Percentiles rank a stretch among this genome's conserved stretches.
These are phyloP conservation scores for Boletus reticulatus DNA, from an alignment of 768 basidiomycete species.

Conservation along the genomic window DNA sequence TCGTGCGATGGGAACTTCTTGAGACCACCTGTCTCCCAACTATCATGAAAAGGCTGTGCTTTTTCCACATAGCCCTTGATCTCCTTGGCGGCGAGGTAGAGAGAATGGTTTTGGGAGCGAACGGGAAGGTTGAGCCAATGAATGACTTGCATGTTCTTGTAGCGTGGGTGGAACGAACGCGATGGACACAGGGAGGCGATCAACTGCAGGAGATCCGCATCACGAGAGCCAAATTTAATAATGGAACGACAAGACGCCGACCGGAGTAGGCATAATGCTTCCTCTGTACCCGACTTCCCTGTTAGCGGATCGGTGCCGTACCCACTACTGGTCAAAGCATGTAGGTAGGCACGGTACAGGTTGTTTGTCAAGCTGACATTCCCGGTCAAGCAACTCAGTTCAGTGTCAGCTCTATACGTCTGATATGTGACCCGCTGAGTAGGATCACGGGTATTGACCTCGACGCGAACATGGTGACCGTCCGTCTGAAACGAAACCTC, in stretches of 20 bases:
- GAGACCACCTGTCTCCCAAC: neutral
- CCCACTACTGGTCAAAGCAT: constrained; percentile 38
- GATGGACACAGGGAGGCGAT: constrained; percentile 36
- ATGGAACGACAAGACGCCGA: constrained; percentile 42
- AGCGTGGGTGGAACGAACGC: constrained; percentile 37
- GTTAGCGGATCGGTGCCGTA: constrained; percentile 44
- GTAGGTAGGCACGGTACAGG: constrained; percentile 42
- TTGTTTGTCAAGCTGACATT: constrained; percentile 26
- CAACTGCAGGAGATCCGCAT: constrained; percentile 30
- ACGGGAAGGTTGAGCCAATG: constrained; percentile 8
- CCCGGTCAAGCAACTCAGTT: constrained; percentile 30
- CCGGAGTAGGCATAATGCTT: constrained; percentile 39
- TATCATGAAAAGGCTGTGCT: constrained; percentile 3
- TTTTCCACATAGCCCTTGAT: constrained; percentile 30
- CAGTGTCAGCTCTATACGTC: constrained; percentile 30
- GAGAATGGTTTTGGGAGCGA: constrained; percentile 32
- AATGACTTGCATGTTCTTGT: constrained; percentile 11
- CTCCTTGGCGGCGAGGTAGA: constrained; percentile 7
- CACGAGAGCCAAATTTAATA: constrained; percentile 29
- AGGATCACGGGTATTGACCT: constrained; percentile 6
- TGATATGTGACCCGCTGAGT: constrained; percentile 18
- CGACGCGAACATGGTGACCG: constrained; percentile 16
- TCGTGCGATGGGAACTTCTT: constrained; percentile 1
- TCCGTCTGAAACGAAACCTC: constrained; percentile 12
- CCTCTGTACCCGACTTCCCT: constrained; percentile 40